Percentiles rank a stretch among this genome's conserved stretches.
These are phyloP conservation scores for Fusarium papillatum DNA, from an alignment of 2,329 filamentous ascomycete genomes.

Conservation along the genomic window DNA sequence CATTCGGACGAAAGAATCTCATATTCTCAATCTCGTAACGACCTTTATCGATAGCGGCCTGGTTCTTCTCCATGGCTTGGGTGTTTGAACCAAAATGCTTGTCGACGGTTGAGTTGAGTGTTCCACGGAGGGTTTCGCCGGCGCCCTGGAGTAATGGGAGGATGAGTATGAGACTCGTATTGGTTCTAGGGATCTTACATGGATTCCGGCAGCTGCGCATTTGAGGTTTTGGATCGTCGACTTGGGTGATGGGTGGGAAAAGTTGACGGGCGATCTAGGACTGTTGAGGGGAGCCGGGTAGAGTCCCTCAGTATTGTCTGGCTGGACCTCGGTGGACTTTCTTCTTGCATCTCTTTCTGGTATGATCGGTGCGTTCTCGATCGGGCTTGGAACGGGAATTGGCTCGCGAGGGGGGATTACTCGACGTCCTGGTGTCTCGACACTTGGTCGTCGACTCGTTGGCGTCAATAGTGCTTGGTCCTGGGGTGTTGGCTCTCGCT, in stretches of 20 bases:
- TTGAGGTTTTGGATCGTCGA: constrained; percentile 42
- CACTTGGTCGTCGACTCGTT: constrained; percentile 34
- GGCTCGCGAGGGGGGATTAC: constrained; percentile 38
- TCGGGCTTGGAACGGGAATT: constrained; percentile 10
- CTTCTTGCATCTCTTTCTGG: constrained; percentile 30
- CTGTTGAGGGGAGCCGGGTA: background rate
- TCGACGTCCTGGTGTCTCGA: constrained; percentile 41
- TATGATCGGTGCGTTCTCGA: constrained; percentile 23
- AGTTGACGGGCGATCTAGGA: constrained; percentile 11
- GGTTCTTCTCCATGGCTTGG: constrained; percentile 36
- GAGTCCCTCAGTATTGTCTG: constrained; percentile 8
- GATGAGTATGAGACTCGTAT: background rate
- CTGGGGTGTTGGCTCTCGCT: constrained; percentile 1
- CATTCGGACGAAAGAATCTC: constrained; percentile 35
- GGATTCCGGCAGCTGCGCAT: constrained; percentile 38
- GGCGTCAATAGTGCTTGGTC: constrained; percentile 11
- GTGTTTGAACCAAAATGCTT: constrained; percentile 28
- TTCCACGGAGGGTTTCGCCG: constrained; percentile 42
- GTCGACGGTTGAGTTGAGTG: constrained; percentile 41
- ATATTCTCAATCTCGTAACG: constrained; percentile 42
- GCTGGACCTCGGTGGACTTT: constrained; percentile 9
- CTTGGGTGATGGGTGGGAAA: constrained; percentile 27
- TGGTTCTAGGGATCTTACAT: constrained; percentile 1
- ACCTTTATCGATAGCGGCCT: constrained; percentile 39
- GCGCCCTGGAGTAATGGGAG: constrained; percentile 29